Conservation (phyloP, 2,329 filamentous ascomycete genomes). For the Didymella exigua region DNA sequence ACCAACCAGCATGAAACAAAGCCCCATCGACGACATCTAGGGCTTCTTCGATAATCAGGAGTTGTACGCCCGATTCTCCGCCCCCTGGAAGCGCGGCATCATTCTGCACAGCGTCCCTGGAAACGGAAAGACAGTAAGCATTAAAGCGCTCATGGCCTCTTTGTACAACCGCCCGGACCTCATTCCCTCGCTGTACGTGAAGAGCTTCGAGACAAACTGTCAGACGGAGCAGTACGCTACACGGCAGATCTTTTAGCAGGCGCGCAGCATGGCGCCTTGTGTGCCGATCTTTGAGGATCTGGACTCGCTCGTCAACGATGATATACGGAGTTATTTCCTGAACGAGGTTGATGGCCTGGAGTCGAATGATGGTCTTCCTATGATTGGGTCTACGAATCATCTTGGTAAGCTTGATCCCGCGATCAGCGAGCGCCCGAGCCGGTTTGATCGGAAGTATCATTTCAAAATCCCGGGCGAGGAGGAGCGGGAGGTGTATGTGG, state of each 20-base stretch:
- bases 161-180: constrained; percentile 58
- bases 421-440: constrained; percentile 53
- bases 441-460: constrained; percentile 54
- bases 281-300: constrained; percentile 73
- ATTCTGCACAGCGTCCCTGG: constrained; percentile 61
- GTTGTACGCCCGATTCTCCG: constrained; percentile 51
- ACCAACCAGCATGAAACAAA: constrained; percentile 65
- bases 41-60: constrained; percentile 56
- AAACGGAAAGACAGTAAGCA: constrained; percentile 71
- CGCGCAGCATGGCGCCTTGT: constrained; percentile 67
- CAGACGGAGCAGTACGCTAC: constrained; percentile 59
- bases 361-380: constrained; percentile 71
- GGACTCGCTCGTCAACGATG: constrained; percentile 65
- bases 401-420: constrained; percentile 69
- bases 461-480: constrained; percentile 46
- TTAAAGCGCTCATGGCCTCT: constrained; percentile 70
- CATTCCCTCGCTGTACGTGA: constrained; percentile 61
- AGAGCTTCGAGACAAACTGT: constrained; percentile 54
- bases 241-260: constrained; percentile 51
- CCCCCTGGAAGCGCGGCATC: constrained; percentile 57
- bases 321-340: constrained; percentile 69
- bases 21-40: constrained; percentile 65
- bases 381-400: constrained; percentile 67
- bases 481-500: constrained; percentile 47
- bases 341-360: constrained; percentile 73